These are phyloP conservation scores for Mycena rebaudengoi DNA, from an alignment of 768 basidiomycete genomes.

Conservation along the genomic window DNA sequence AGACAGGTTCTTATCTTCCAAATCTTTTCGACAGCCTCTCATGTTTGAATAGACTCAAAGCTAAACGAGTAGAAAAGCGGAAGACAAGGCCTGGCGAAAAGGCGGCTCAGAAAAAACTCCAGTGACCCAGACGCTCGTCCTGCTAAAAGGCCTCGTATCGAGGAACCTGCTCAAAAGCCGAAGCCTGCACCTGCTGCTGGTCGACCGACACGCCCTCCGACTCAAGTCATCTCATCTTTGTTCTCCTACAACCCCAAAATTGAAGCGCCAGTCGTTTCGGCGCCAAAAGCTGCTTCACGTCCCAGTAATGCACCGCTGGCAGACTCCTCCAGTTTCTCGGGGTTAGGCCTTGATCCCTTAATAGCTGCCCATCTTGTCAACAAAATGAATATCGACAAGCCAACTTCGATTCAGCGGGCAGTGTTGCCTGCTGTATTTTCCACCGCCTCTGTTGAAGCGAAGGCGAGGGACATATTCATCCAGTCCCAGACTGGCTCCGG, in stretches of 20 bases:
- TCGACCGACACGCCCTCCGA: constrained; percentile 32
- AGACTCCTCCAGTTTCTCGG: constrained; percentile 80
- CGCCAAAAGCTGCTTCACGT: constrained; percentile 38
- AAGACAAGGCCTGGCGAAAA: constrained; percentile 53
- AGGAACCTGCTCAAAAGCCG: constrained; percentile 23
- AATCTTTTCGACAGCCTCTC: constrained; percentile 14
- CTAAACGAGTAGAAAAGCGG: constrained; percentile 73
- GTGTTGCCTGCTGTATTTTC: constrained; percentile 65
- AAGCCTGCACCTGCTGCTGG: constrained; percentile 12
- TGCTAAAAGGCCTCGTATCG: constrained; percentile 56
- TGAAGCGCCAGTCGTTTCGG: constrained; percentile 46
- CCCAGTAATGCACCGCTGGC: constrained; percentile 88
- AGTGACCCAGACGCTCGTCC: constrained; percentile 45
- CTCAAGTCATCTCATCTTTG: constrained; percentile 86
- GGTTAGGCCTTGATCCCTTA: constrained; percentile 85
- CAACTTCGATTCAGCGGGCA: constrained; percentile 90
- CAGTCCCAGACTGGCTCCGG: constrained; percentile 98
- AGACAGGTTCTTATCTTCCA: constrained; percentile 61
- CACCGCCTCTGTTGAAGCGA: constrained; percentile 43
- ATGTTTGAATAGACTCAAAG: constrained; percentile 67
- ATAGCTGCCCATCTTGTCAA: constrained; percentile 77
- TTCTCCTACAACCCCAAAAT: constrained; percentile 86
- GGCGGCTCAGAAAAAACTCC: constrained; percentile 25
- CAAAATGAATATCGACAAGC: constrained; percentile 86
- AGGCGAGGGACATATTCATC: constrained; percentile 83